Base-by-base conservation (phyloP, 108 stramenopile genomes). In the Pseudonitzschia pungens region DNA sequence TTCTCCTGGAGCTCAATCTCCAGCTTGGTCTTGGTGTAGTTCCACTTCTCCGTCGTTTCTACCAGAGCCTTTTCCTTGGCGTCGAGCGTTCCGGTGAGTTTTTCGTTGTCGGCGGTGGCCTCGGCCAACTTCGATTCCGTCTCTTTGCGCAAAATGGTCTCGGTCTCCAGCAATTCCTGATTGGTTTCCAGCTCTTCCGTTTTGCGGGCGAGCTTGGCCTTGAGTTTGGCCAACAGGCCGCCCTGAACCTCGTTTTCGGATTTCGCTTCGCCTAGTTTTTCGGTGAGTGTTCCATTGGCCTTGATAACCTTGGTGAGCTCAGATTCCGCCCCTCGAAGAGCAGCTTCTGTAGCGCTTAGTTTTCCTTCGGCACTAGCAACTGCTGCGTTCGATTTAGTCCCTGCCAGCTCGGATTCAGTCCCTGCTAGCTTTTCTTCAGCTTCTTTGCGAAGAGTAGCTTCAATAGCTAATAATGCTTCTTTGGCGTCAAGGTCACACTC, bases 11-110 rank as follows among this genome's bases (percentile, higher is more conserved):
- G 10, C 28, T 58, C 57, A 0, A 26, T 27, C 24, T 58, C 24
- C 5, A 58, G 14, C 29, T 58, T 27, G 7, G 57, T 26, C 27
- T 58, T 31, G 8, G 29, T 31, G 14, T 27, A 58, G 29, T 58
- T 58, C 29, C 26, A 58, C 27, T 58, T 58, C 28, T 58, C 57
- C 4, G 57, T 58, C 15, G 29, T 58, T 31, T 58, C 57, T 16
- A 31, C 57, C 9, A 58, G 26, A 12, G 26, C 29, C 31, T 58
- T 22, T 0, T 58, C 28, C 28, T 31, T 31, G 26, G 26, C 21
- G 6, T 22, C 26, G 15, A 31, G 29, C 9, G 21, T 27, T 58
- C 0, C 57, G 15, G 57, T 27, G 15, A 58, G 16, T 26, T 27
- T 26, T 16, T 31, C 0, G 2, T 58, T 58, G 15, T 27, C 57